Conservation (phyloP, 2,329 filamentous ascomycete genomes). For the Phialophora chinensis region DNA sequence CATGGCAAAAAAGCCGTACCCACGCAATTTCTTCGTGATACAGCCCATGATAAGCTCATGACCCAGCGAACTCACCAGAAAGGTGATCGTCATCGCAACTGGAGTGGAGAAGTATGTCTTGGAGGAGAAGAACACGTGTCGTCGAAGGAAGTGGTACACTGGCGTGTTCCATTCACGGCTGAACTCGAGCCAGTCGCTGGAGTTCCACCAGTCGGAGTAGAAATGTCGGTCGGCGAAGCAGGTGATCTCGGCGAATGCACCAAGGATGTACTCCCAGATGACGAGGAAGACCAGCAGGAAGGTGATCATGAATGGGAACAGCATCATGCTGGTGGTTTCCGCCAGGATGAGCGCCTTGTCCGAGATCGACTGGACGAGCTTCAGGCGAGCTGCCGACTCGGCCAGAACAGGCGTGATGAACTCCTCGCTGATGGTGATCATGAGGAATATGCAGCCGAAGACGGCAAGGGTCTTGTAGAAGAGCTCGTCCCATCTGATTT, state of each 20-base stretch:
- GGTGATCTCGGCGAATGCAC: slow-evolving; percentile 92
- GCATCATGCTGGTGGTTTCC: slow-evolving; percentile 86
- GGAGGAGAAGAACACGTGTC: slow-evolving; percentile 90
- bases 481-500: slow-evolving; percentile 80
- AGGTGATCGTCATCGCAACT: slow-evolving; percentile 85
- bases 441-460: slow-evolving; percentile 94
- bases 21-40: slow-evolving; percentile 94
- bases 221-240: slow-evolving; percentile 93
- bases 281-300: slow-evolving; percentile 96
- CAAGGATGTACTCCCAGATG: slow-evolving; percentile 96
- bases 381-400: slow-evolving; percentile 68
- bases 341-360: slow-evolving; percentile 81
- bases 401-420: slow-evolving; percentile 90
- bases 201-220: slow-evolving; percentile 78
- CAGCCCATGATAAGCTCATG: slow-evolving; percentile 98
- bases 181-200: slow-evolving; percentile 76
- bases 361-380: slow-evolving; percentile 52
- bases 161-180: slow-evolving; percentile 97
- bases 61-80: slow-evolving; percentile 84
- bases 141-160: slow-evolving; percentile 90
- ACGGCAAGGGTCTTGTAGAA: slow-evolving; percentile 85
- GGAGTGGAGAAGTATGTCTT: slow-evolving; percentile 75
- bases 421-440: slow-evolving; percentile 89
- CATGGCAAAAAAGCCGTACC: slow-evolving; percentile 92
- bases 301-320: slow-evolving; percentile 97